A percentile compares a stretch with the other conserved stretches of the same genome.
Conservation (phyloP, 1,284 basidiomycete species). For the Mycosarcoma maydis region DNA sequence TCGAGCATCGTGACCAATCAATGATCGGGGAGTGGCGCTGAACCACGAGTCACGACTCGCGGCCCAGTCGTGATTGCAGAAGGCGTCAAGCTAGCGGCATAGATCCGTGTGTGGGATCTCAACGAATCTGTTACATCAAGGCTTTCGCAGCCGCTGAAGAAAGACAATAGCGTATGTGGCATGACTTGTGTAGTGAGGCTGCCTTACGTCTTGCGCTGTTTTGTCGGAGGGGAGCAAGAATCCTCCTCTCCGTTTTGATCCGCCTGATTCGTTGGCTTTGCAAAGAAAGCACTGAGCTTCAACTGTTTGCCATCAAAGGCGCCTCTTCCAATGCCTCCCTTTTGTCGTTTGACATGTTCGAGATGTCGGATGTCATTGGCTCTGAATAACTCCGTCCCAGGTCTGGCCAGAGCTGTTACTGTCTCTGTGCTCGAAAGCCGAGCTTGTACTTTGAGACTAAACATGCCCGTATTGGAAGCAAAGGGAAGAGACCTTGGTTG, state of each 20-base stretch:
- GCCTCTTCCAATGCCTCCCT: slow-evolving; percentile 34
- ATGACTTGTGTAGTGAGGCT: too few relatives aligned
- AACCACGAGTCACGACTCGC: too few relatives aligned
- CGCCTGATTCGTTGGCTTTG: neutral
- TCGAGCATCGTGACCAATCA: too few relatives aligned
- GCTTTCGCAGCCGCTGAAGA: too few relatives aligned
- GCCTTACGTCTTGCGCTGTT: slow-evolving; percentile 32
- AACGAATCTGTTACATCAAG: too few relatives aligned
- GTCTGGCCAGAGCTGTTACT: neutral
- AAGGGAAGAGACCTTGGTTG: slow-evolving; percentile 38
- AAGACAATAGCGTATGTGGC: too few relatives aligned
- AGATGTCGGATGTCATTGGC: slow-evolving; percentile 37
- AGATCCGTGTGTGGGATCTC: too few relatives aligned
- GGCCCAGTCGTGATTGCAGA: too few relatives aligned
- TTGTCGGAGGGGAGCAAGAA: slow-evolving; percentile 11
- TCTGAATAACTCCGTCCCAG: slow-evolving; percentile 25
- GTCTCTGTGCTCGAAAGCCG: neutral
- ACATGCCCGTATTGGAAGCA: slow-evolving; percentile 54
- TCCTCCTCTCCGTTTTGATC: neutral
- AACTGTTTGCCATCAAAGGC: slow-evolving; percentile 30
- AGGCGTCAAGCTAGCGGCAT: too few relatives aligned
- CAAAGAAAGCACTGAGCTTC: slow-evolving; percentile 37
- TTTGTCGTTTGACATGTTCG: slow-evolving; percentile 30
- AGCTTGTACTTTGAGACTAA: slow-evolving; percentile 37
- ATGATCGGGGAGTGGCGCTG: too few relatives aligned